Evolutionary conservation across 1,139 yeast species (phyloP), one percentile per base, ranked within the genome.

Genomic region (Nakaseomyces kungkrabaensis): DNA sequence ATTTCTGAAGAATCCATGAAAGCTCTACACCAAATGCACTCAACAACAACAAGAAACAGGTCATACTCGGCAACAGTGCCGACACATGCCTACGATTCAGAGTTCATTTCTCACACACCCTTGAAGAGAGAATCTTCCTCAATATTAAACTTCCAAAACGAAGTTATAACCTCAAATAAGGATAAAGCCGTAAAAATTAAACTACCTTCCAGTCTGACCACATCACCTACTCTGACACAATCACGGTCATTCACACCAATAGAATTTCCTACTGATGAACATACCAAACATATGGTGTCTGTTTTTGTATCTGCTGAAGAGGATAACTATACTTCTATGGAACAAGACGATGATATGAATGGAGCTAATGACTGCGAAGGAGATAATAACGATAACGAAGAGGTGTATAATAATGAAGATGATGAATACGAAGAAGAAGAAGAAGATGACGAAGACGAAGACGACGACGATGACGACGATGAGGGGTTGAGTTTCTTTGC

Each of bases 401-500:
- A 29, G 9, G 31, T 29, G 31, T 6, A 29, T 29, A 51, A 48
- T 29, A 48, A 52, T 11, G 46, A 48, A n/a, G 53, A 50, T 2
- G 56, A 50, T 17, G 57, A 53, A 6, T 56, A 54, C 10, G 58
- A 56, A 5, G 62, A 55, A 4, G 57, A 55, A 4, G 61, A 56
- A 9, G 58, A 57, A 4, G 57, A 55, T 5, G 59, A 57, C 5
- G 62, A 59, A 2, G 56, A 58, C 5, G 58, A 55, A 0, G 59
- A 53, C 3, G 57, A 56, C 6, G 55, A 56, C 10, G 54, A 55
- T n/a, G 56, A 54, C 13, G 61, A 60, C 32, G 67, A 62, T 13
- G 66, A 59, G 48, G 65, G 66, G 1, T 48, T 65, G 13, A 63
- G 66, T 47, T 62, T 65, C 49, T 62, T 59, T 47, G 66, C 62